A percentile compares a stretch with the other conserved stretches of the same genome.
phyloP scores from a whole-genome alignment of 148 eudicot genomes.

The Silene latifolia region DNA sequence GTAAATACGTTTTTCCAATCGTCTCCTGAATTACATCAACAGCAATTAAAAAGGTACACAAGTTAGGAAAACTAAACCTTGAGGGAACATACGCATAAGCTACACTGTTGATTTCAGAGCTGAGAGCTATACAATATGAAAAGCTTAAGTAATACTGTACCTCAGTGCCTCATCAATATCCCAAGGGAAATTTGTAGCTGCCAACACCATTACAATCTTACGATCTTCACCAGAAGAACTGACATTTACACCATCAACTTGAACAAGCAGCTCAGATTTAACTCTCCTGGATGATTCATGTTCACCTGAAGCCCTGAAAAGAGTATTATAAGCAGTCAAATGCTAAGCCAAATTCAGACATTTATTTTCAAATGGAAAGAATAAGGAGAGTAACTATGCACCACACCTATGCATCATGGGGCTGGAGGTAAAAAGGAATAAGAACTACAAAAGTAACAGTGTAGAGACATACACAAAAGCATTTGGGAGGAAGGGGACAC shows the following conservation, averaged over 20 bases:
- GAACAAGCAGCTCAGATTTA: constrained; percentile 96
- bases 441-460: neutral
- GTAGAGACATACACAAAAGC: constrained; percentile 11
- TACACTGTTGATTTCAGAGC: neutral
- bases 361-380: neutral
- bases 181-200: constrained; percentile 99
- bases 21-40: constrained; percentile 57
- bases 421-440: neutral
- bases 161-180: constrained; percentile 98
- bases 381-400: neutral
- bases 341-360: neutral
- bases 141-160: constrained; percentile 33
- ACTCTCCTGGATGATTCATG: constrained; percentile 99
- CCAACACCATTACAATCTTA: constrained; percentile 97
- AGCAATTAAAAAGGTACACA: constrained; percentile 15
- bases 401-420: neutral
- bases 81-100: neutral
- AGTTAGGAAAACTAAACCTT: neutral
- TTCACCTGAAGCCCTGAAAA: constrained; percentile 92
- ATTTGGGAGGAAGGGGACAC: neutral
- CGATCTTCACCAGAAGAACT: constrained; percentile 88
- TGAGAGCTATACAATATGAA: neutral
- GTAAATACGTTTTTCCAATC: constrained; percentile 94
- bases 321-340: constrained; percentile 12
- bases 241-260: constrained; percentile 91